Conservation (phyloP, 306 rosid genomes). For the Crotalaria pallida region DNA sequence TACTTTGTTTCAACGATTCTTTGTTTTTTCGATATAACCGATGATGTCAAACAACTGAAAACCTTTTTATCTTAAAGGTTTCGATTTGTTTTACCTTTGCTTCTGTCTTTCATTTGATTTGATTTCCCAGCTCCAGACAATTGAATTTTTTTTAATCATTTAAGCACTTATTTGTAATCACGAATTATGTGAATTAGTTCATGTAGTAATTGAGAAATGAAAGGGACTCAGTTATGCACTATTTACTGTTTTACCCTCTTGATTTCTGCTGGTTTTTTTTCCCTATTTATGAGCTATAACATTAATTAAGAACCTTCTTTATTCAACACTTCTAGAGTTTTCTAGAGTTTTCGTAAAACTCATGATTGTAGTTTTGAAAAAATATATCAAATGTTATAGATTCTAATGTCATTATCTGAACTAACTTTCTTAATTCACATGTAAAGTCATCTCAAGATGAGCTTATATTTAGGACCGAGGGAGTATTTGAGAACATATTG, state of each 20-base stretch:
- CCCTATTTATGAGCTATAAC: no score
- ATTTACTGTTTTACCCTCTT: not conserved
- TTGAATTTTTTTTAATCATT: not conserved
- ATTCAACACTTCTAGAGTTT: no score
- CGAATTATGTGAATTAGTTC: slow-evolving; percentile 22
- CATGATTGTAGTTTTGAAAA: no score
- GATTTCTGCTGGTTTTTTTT: slow-evolving; percentile 14
- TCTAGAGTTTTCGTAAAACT: no score
- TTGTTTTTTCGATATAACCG: not conserved
- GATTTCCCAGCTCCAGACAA: not conserved
- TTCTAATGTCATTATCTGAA: no score
- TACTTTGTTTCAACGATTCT: not conserved
- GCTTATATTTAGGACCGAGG: no score
- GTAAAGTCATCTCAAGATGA: no score
- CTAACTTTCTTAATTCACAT: no score
- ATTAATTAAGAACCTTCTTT: no score
- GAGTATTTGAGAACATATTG: not conserved
- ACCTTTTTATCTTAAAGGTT: not conserved
- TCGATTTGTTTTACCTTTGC: not conserved
- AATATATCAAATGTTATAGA: no score
- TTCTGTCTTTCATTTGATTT: not conserved
- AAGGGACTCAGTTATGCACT: not conserved
- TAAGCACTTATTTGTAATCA: not conserved
- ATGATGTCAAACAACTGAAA: not conserved
- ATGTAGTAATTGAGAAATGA: slow-evolving; percentile 6